A percentile compares a stretch with the other conserved stretches of the same genome.
These are phyloP conservation scores for Thymus quinquecostatus DNA, from an alignment of 257 asterid species.

Conservation along the genomic window DNA sequence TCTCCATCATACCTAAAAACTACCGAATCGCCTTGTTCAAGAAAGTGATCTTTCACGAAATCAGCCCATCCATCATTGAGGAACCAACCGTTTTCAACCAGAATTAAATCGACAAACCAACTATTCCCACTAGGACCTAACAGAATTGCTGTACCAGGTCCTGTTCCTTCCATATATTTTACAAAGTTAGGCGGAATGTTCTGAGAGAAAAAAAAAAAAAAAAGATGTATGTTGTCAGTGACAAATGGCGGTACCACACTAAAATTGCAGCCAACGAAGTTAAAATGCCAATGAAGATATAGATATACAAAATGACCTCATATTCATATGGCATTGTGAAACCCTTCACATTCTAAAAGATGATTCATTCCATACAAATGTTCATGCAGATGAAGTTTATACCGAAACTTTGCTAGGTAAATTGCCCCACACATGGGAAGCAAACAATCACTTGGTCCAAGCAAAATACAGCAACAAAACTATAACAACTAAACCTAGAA, in stretches of 20 bases:
- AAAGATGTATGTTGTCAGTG: slow-evolving; percentile 9
- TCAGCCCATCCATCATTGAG: slow-evolving; percentile 52
- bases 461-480: not conserved
- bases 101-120: slow-evolving; percentile 45
- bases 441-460: not conserved
- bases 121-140: slow-evolving; percentile 58
- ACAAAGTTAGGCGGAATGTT: slow-evolving; percentile 65
- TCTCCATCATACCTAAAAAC: slow-evolving; percentile 75
- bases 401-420: not conserved
- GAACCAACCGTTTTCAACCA: slow-evolving; percentile 40
- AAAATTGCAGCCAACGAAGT: slow-evolving; percentile 13
- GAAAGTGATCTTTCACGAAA: slow-evolving; percentile 59
- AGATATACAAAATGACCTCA: slow-evolving; percentile 11
- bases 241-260: slow-evolving; percentile 3
- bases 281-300: slow-evolving; percentile 18
- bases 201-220: slow-evolving; percentile 44
- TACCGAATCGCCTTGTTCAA: slow-evolving; percentile 53
- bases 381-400: not conserved
- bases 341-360: not conserved
- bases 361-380: not conserved
- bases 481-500: not conserved
- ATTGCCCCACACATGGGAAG: not conserved
- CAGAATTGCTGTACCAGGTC: slow-evolving; percentile 45
- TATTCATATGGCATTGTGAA: not conserved
- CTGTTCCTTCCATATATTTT: slow-evolving; percentile 52